Base-by-base conservation (phyloP, 768 basidiomycete genomes). In the Grammothele lineata region DNA sequence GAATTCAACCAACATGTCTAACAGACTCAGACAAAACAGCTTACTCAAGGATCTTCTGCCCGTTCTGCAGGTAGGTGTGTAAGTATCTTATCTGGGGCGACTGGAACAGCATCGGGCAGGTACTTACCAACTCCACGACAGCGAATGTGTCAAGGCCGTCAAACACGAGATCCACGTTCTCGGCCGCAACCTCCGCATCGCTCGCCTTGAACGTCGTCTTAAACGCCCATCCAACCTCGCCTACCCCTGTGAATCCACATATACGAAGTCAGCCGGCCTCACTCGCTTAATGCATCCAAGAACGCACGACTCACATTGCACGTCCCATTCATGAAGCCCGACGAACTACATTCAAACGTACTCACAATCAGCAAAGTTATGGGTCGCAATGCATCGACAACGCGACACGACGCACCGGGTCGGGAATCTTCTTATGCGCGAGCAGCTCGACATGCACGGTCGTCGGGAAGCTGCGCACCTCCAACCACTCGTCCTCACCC, bases 61-160 rank as follows among this genome's bases (percentile, higher is more conserved):
- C 88, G 52, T 97, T 93, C 90, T 93, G 51, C 10, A n/a, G 2
- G 17, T 23, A 34, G 9, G 19, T 33, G 9, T 11, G 27, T 21
- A 14, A 47, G 53, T 5, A 52, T 40, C n/a, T n/a, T n/a, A n/a
- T n/a, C n/a, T n/a, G n/a, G n/a, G n/a, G n/a, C n/a, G n/a, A n/a
- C n/a, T n/a, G n/a, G n/a, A n/a, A n/a, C n/a, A n/a, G n/a, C n/a
- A n/a, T n/a, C n/a, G n/a, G n/a, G n/a, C 14, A 40, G 14, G 17
- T n/a, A 66, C 80, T 64, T 55, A 87, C 91, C 49, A 95, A 65
- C 25, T 65, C 64, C 34, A 93, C 74, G n/a, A 69, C 71, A 2
- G 86, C 82, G 61, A 92, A 95, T 0, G 93, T 96, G 60, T 97
- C 94, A 17, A 97, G 66, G 15, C 94, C 94, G 10, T 95, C 92